Base-by-base conservation (phyloP, 2,329 filamentous ascomycete species). In the Cytospora leucostoma region DNA sequence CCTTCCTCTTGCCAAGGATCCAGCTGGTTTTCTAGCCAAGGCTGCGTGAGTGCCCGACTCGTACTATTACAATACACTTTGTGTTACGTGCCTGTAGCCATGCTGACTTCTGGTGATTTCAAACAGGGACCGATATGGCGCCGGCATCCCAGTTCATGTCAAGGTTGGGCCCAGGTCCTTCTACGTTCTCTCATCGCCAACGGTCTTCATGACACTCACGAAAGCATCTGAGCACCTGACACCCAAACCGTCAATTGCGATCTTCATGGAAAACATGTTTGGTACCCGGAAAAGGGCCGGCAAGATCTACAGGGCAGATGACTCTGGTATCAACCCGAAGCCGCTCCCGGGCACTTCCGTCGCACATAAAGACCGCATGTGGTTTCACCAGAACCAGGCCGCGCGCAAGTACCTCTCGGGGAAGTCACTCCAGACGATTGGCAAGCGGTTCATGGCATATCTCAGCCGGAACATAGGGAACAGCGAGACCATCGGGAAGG, bases 221-320 rank as follows among this genome's bases (percentile, higher is more conserved):
- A 35, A 55, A 32, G 27, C 52, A 37, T 55, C 35, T 21, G 33
- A 35, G 3, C n/a, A n/a, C 2, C 32, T 55, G 2, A 55, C 52
- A 33, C 35, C 35, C n/a, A 55, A 55, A 13, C 17, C 52, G 0
- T 55, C 38, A 8, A 35, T 35, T 10, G 52, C 38, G 32, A 33
- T 33, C 21, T 37, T 55, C 7, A 55, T 55, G 52, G 27, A 37
- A 7, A 33, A 55, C n/a, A 37, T 55, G 33, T 55, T 55, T 7
- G 52, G 52, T 7, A 55, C 15, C n/a, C 32, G 33, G 27, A 35
- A 37, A 15, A 55, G 13, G 3, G 13, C 1, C 7, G 7, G 12
- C 1, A 56, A 56, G 10, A 27, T 56, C 0, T 56, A 56, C 11
- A 27, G 3, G 10, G 2, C 37, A 6, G 53, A 56, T 6, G 40